Base-by-base conservation (phyloP, 2,329 filamentous ascomycete species). In the Clonostachys byssicola region DNA sequence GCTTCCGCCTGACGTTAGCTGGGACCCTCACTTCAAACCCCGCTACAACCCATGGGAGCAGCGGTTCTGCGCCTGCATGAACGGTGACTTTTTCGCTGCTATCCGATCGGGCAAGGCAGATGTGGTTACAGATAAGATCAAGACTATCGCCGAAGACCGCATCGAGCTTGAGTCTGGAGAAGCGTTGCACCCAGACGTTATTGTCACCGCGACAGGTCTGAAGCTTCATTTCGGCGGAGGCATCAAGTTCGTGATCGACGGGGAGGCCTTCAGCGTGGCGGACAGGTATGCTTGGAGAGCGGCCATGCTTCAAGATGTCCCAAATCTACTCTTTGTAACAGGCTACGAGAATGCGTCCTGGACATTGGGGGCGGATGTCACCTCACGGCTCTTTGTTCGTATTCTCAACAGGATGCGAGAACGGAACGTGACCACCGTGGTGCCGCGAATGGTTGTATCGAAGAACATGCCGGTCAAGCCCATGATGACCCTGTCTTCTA, bases 161-260 rank as follows among this genome's bases (percentile, higher is more conserved):
- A 69, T 84, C 8, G 55, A 61, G 40, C 68, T 81, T 23, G 52
- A 64, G 9, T 66, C 66, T 3, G 70, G 74, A 4, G 56, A 66
- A 55, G 65, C 50, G 0, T 57, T 87, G 1, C 59, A 73, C 12
- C 74, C 82, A 0, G 83, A 87, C 54, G 72, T 81, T 47, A 83
- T 88, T 52, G 67, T 87, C 46, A 85, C 82, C 0, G 84, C 84
- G 0, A 87, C 84, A 0, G 84, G 84, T 0, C 68, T 86, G 3
- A 74, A 74, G 45, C 60, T 86, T 40, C 60, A 68, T 10, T 67
- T 86, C 36, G 77, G 74, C 1, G 81, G 81, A 20, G 69, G 71
- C 17, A 73, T 79, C 34, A 57, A 65, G 3, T 53, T 85, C 12
- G 56, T 58, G 2, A 63, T 86, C 7, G 79, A 87, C 51, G 75